phyloP scores from a whole-genome alignment of 1,284 basidiomycete genomes.

The Earliella scabrosa region DNA sequence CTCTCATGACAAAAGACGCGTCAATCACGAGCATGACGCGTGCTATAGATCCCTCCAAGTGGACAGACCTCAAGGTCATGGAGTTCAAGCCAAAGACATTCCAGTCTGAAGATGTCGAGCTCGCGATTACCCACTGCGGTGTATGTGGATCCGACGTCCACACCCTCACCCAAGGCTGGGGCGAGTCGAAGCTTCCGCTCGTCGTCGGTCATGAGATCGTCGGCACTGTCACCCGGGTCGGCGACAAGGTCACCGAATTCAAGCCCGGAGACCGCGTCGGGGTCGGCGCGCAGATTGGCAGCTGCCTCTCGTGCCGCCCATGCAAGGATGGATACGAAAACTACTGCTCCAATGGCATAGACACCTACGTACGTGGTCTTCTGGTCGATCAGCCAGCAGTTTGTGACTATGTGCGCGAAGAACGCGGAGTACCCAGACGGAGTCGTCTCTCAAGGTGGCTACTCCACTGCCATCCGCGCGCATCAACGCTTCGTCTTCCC shows the following conservation, averaged over 20 bases:
- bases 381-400: too few relatives aligned
- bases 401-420: conserved; percentile 8
- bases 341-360: conserved; percentile 45
- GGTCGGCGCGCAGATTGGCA: conserved; percentile 63
- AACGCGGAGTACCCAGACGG: conserved; percentile 47
- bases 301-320: conserved; percentile 54
- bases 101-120: conserved; percentile 39
- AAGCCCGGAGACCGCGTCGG: conserved; percentile 68
- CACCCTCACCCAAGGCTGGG: conserved; percentile 56
- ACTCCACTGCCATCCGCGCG: conserved; percentile 67
- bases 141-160: conserved; percentile 59
- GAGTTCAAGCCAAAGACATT: conserved; percentile 39
- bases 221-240: conserved; percentile 58
- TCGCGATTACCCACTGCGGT: conserved; percentile 43
- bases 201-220: conserved; percentile 65
- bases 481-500: conserved; percentile 74
- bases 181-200: conserved; percentile 42
- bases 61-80: conserved; percentile 48
- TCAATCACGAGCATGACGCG: not conserved
- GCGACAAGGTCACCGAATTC: conserved; percentile 57
- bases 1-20: not conserved
- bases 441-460: conserved; percentile 61
- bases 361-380: conserved; percentile 23
- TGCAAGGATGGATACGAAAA: conserved; percentile 62
- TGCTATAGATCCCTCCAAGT: conserved; percentile 30